Evolutionary conservation across 2,329 filamentous ascomycete species (phyloP).

Genomic region (Xylaria multiplex): DNA sequence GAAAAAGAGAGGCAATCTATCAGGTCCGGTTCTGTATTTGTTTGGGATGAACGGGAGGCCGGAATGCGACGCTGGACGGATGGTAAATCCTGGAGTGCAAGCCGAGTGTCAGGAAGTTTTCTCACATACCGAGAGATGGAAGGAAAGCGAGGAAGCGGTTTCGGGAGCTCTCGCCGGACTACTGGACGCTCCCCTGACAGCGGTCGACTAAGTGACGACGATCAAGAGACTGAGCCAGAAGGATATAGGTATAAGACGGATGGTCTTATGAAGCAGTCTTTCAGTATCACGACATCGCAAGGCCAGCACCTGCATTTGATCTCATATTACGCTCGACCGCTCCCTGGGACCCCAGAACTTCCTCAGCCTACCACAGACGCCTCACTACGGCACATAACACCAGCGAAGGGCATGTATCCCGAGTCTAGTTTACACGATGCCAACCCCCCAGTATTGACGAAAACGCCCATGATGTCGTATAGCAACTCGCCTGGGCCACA

Average conservation of each 20-base stretch:
- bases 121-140: conserved; percentile 99
- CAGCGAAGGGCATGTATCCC: conserved; percentile 94
- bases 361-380: conserved; percentile 85
- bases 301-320: conserved; percentile 95
- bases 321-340: conserved; percentile 90
- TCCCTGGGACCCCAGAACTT: conserved; percentile 76
- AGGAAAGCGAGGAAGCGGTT: conserved; percentile 88
- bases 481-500: conserved; percentile 40
- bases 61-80: conserved; percentile 99
- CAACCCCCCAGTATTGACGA: conserved; percentile 81
- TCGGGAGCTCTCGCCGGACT: conserved; percentile 66
- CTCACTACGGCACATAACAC: conserved; percentile 80
- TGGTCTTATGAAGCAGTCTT: conserved; percentile 98
- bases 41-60: conserved; percentile 99
- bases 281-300: conserved; percentile 94
- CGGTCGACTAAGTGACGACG: conserved; percentile 82
- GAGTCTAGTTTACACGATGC: conserved; percentile 92
- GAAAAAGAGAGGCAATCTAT: conserved; percentile 98
- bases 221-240: conserved; percentile 85
- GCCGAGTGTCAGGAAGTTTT: conserved; percentile 96
- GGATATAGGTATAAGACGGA: conserved; percentile 96
- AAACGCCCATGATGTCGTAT: conserved; percentile 72
- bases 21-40: conserved; percentile 95
- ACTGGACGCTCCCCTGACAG: conserved; percentile 85
- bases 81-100: conserved; percentile 98